phyloP scores from a whole-genome alignment of 345 rosid genomes.

The Corchorus capsularis region DNA sequence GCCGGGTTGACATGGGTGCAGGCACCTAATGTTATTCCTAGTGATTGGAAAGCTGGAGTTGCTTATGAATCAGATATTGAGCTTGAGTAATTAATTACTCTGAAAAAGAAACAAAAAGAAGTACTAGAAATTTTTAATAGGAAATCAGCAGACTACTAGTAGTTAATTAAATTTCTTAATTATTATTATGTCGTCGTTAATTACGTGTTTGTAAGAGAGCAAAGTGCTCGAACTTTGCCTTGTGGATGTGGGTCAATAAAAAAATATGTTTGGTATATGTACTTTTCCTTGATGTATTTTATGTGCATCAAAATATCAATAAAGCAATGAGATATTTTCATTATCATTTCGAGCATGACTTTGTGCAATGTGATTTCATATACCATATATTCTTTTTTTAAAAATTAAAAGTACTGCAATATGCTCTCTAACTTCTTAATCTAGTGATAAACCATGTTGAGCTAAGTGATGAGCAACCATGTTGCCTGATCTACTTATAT shows the following conservation, averaged over 20 bases:
- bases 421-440: too few species aligned
- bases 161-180: background rate
- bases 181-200: background rate
- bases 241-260: background rate
- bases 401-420: too few species aligned
- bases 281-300: background rate
- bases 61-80: constrained; percentile 56
- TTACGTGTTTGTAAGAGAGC: constrained; percentile 4
- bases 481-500: too few species aligned
- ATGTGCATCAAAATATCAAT: background rate
- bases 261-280: background rate
- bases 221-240: constrained; percentile 4
- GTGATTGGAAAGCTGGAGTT: constrained; percentile 67
- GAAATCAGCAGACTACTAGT: background rate
- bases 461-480: too few species aligned
- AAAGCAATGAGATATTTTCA: background rate
- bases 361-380: background rate
- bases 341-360: background rate
- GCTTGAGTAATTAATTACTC: constrained; percentile 33
- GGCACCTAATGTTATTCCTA: constrained; percentile 53
- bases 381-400: too few species aligned
- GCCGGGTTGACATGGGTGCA: constrained; percentile 54
- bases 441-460: too few species aligned
- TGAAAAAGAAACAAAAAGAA: background rate
- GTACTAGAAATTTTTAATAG: background rate